Conservation (phyloP, 768 basidiomycete species). For the Pleurotus citrinopileatus region DNA sequence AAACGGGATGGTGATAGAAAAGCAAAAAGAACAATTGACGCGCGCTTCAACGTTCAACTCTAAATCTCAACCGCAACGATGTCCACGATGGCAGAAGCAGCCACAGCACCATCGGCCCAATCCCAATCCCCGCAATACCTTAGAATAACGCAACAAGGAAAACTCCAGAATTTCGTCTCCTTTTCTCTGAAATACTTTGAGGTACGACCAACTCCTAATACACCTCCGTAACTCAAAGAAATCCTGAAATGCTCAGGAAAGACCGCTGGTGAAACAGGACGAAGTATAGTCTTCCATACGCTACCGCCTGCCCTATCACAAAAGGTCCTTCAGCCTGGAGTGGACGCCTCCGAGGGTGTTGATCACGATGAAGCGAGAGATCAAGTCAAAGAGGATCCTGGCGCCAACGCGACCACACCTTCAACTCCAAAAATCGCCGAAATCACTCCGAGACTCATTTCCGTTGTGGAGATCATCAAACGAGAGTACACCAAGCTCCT, state of each 20-base stretch:
- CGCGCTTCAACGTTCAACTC: background rate
- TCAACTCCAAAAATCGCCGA: slow-evolving; percentile 31
- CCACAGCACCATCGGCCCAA: background rate
- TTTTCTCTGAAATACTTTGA: slow-evolving; percentile 53
- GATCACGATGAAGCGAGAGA: background rate
- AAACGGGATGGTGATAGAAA: background rate
- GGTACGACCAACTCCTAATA: slow-evolving; percentile 29
- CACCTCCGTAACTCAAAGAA: background rate
- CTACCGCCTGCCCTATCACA: background rate
- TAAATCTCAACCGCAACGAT: background rate
- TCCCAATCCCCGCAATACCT: slow-evolving; percentile 28
- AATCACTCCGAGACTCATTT: slow-evolving; percentile 61
- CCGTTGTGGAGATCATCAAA: slow-evolving; percentile 83
- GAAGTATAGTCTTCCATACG: slow-evolving; percentile 2
- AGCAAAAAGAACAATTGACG: background rate
- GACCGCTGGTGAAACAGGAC: background rate
- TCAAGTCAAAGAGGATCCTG: background rate
- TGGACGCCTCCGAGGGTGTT: background rate
- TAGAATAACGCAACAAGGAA: slow-evolving; percentile 55
- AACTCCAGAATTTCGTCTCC: slow-evolving; percentile 49
- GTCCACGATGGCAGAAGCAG: background rate
- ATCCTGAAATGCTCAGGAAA: background rate
- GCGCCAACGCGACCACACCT: slow-evolving; percentile 5
- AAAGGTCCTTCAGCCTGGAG: background rate
- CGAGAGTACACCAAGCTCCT: slow-evolving; percentile 67